Percentiles rank a stretch among this genome's conserved stretches.
phyloP scores from a whole-genome alignment of 352 stramenopile species.

The Pythium volutum region DNA sequence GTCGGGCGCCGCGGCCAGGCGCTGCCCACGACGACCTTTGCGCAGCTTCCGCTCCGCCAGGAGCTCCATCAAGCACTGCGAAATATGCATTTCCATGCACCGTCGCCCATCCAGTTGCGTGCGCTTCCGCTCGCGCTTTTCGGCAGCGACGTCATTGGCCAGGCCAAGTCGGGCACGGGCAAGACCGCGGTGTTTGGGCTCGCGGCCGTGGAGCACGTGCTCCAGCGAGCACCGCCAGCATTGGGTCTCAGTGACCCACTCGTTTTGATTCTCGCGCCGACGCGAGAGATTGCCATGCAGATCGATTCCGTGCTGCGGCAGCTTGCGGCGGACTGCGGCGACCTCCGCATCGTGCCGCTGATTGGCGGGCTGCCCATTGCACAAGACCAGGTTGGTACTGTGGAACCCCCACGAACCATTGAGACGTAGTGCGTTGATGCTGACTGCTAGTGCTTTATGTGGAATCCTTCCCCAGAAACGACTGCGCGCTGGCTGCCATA shows the following conservation, averaged over 20 bases:
- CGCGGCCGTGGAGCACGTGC: conserved; percentile 58
- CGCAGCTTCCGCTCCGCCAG: conserved; percentile 55
- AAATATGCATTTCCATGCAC: conserved; percentile 48
- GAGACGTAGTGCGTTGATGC: neutral
- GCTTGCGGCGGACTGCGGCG: conserved; percentile 38
- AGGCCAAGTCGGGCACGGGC: conserved; percentile 82
- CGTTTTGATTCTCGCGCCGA: conserved; percentile 68
- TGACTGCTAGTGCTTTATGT: neutral
- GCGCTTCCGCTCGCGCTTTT: conserved; percentile 73
- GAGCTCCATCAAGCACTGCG: conserved; percentile 46
- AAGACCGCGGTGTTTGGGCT: conserved; percentile 80
- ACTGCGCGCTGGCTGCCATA: conserved; percentile 45
- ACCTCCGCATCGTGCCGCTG: conserved; percentile 41
- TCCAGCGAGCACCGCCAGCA: conserved; percentile 29
- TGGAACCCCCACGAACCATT: neutral
- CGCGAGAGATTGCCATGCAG: conserved; percentile 73
- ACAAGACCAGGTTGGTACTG: conserved; percentile 45
- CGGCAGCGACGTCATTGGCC: conserved; percentile 74
- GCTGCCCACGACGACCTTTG: conserved; percentile 35
- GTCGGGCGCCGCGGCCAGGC: neutral
- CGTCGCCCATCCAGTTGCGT: conserved; percentile 69
- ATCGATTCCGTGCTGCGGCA: conserved; percentile 66
- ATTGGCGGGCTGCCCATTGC: conserved; percentile 64
- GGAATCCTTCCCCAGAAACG: conserved; percentile 19
- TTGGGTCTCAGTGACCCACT: conserved; percentile 26